Conservation (phyloP, 352 stramenopile genomes). For the Globisporangium carolinianum region DNA sequence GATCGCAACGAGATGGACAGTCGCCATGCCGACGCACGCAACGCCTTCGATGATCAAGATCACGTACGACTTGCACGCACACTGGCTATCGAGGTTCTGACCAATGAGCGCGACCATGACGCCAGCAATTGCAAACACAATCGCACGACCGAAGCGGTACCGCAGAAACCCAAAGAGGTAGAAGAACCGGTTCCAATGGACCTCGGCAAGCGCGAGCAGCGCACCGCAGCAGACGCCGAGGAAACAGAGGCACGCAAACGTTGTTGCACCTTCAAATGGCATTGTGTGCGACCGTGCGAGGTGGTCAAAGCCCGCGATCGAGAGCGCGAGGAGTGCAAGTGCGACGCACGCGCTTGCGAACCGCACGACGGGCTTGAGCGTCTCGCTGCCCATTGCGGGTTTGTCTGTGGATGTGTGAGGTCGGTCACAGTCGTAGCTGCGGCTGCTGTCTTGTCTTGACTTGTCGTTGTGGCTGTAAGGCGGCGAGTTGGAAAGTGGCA, state of each 20-base stretch:
- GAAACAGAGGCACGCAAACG: slow-evolving; percentile 71
- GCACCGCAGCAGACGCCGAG: slow-evolving; percentile 57
- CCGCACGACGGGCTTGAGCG: slow-evolving; percentile 28
- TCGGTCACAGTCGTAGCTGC: too few relatives aligned
- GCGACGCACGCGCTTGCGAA: slow-evolving; percentile 26
- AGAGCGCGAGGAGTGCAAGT: slow-evolving; percentile 34
- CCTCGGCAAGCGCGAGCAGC: slow-evolving; percentile 51
- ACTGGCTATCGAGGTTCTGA: slow-evolving; percentile 48
- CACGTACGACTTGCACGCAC: slow-evolving; percentile 37
- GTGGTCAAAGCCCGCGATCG: slow-evolving; percentile 45
- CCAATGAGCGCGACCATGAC: slow-evolving; percentile 57
- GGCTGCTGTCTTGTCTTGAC: neutral
- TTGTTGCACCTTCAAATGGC: slow-evolving; percentile 39
- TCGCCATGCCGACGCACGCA: slow-evolving; percentile 37
- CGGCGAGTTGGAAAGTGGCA: neutral
- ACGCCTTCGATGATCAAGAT: slow-evolving; percentile 48
- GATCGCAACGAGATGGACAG: slow-evolving; percentile 39
- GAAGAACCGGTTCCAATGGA: slow-evolving; percentile 60
- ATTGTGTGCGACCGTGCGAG: slow-evolving; percentile 16
- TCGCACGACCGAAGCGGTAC: slow-evolving; percentile 53
- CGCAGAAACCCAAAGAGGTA: slow-evolving; percentile 80
- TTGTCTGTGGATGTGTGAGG: neutral
- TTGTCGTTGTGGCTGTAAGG: neutral
- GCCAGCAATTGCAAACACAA: slow-evolving; percentile 48
- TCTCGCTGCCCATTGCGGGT: neutral